Percentiles rank a stretch among this genome's conserved stretches.
Evolutionary conservation across 352 stramenopile species (phyloP).

Genomic region (Phytophthora niederhauseri): DNA sequence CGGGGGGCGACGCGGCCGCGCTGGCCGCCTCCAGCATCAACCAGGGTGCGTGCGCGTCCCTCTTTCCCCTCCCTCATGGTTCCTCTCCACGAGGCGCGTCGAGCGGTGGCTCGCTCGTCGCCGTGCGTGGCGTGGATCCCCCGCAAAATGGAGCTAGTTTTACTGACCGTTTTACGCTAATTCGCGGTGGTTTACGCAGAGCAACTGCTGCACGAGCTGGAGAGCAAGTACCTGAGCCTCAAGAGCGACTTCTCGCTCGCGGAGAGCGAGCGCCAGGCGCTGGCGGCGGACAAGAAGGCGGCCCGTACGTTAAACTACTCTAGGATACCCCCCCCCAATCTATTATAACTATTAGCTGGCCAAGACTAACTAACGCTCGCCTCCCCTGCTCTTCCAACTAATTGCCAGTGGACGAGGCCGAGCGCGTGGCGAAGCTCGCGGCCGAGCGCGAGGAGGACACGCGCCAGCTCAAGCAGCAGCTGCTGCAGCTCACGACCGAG

Average conservation of each 20-base stretch:
- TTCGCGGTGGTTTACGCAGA: slow-evolving; percentile 37
- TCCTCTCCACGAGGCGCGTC: background rate
- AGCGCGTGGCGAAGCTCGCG: slow-evolving; percentile 31
- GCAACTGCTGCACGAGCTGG: slow-evolving; percentile 81
- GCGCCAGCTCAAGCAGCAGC: slow-evolving; percentile 42
- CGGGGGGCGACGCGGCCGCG: slow-evolving; percentile 35
- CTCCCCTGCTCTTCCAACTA: slow-evolving; percentile 18
- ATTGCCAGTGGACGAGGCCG: slow-evolving; percentile 34
- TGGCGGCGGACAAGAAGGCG: slow-evolving; percentile 52
- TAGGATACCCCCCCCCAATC: background rate
- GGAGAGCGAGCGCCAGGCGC: slow-evolving; percentile 59
- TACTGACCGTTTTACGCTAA: slow-evolving; percentile 22
- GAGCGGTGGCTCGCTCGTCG: background rate
- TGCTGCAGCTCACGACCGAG: slow-evolving; percentile 51
- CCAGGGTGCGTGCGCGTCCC: slow-evolving; percentile 38
- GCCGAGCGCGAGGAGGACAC: slow-evolving; percentile 38
- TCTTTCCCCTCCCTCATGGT: background rate
- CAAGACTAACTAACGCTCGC: slow-evolving; percentile 5
- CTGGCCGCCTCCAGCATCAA: slow-evolving; percentile 49
- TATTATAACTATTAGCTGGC: background rate
- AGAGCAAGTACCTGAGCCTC: slow-evolving; percentile 69
- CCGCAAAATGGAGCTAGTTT: background rate
- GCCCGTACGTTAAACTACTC: slow-evolving; percentile 40
- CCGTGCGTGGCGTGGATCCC: slow-evolving; percentile 1
- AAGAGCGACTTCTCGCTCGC: slow-evolving; percentile 65